Evolutionary conservation across 1,284 basidiomycete species (phyloP).

Genomic region (Caloboletus inedulis): DNA sequence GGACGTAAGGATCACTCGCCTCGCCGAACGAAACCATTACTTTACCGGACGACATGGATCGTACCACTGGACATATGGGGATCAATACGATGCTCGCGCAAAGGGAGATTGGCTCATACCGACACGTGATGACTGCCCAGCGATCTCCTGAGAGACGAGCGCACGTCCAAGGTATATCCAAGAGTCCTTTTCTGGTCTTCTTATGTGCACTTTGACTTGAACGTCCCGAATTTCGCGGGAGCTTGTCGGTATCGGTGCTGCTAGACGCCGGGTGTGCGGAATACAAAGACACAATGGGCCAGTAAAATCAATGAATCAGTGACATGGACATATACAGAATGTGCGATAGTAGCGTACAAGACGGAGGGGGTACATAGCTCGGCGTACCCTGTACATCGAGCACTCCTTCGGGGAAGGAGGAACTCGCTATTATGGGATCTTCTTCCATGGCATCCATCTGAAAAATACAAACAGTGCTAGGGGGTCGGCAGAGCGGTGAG

Average conservation of each 20-base stretch:
- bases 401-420: conserved; percentile 22
- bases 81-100: conserved; percentile 13
- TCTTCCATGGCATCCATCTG: conserved; percentile 36
- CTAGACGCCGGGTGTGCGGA: conserved; percentile 13
- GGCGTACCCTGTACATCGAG: conserved; percentile 18
- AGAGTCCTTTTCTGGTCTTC: conserved; percentile 71
- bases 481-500: background rate
- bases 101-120: conserved; percentile 44
- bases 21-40: conserved; percentile 68
- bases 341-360: conserved; percentile 18
- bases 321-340: background rate
- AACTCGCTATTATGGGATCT: conserved; percentile 28
- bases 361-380: conserved; percentile 15
- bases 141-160: conserved; percentile 66
- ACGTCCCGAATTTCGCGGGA: conserved; percentile 67
- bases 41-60: conserved; percentile 61
- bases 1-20: conserved; percentile 52
- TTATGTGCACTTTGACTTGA: conserved; percentile 78
- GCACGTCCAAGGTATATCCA: conserved; percentile 78
- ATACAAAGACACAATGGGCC: conserved; percentile 1
- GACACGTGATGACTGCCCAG: conserved; percentile 69
- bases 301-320: conserved; percentile 12
- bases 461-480: background rate
- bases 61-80: conserved; percentile 51
- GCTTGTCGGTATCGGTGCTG: conserved; percentile 27